Evolutionary conservation across 805 yeast species (phyloP), one percentile per base, ranked within the genome.

Genomic region (Starmerella floricola): DNA sequence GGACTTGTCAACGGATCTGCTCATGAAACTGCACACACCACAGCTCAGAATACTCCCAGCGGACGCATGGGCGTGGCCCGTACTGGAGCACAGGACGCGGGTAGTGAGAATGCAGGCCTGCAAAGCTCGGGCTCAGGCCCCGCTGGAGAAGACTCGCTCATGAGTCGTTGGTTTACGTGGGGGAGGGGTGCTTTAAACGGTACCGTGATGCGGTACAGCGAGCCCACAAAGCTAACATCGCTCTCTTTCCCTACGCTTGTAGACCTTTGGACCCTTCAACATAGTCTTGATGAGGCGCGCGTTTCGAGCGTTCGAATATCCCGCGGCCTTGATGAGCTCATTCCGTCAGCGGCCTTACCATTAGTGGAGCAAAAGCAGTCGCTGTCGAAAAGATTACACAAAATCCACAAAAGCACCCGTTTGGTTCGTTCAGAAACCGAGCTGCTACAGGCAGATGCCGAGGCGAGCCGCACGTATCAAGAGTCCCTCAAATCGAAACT

Each of bases 241-340:
- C 46, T 53, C 12, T 46, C 53, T 4, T 60, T 47, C 45, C 55
- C 61, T 23, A 41, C 42, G 16, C 47, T 60, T 1, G 54, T 56
- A 41, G 58, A 56, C 24, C 38, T 61, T 8, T 48, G 55, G 45
- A 53, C 56, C 10, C 47, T 61, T 8, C 55, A 59, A 42, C 51
- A 51, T 17, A 55, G 60, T 24, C 46, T 55, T 1, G 50, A 46
- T 18, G 64, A 61, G 40, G 51, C 58, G 34, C 50, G 48, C 34
- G 38, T 27, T 28, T 51, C 61, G 2, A 49, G 50, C 1, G 24
- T 18, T 5, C 30, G 34, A 11, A 44, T 58, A 19, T 18, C 36
- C 11, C 26, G n/a, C 6, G 45, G 50, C 15, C 46, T 55, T n/a
- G 45, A 50, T 40, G 8, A 20, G 19, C 13, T 41, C 21, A 37